Evolutionary conservation across 176 grass and related monocot species (phyloP).

Genomic region (Typha latifolia): DNA sequence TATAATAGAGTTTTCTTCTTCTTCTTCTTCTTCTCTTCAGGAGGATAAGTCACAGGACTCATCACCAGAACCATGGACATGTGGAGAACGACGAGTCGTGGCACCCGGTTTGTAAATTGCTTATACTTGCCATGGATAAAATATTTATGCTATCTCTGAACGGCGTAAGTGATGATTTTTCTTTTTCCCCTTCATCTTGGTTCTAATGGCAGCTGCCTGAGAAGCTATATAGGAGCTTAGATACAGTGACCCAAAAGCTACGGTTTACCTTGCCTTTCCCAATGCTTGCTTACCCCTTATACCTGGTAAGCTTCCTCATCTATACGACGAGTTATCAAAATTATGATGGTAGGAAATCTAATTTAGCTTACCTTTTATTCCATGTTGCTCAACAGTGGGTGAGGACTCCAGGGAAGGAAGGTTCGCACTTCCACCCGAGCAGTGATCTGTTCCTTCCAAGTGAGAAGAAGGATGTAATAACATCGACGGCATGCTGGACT

Average conservation of each 20-base stretch:
- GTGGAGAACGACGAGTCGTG: conserved; percentile 92
- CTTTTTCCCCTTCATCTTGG: not conserved
- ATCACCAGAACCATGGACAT: conserved; percentile 88
- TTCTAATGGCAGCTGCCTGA: conserved; percentile 50
- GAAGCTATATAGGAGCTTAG: conserved; percentile 68
- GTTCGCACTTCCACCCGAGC: conserved; percentile 73
- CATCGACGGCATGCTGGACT: conserved; percentile 59
- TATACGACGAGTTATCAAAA: too few relatives aligned
- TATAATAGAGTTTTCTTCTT: not conserved
- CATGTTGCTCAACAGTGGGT: conserved; percentile 24
- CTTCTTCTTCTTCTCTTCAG: conserved; percentile 16
- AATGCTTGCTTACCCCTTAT: conserved; percentile 82
- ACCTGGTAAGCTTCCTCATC: conserved; percentile 42
- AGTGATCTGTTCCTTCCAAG: conserved; percentile 63
- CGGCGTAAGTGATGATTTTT: not conserved
- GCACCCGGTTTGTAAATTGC: conserved; percentile 52
- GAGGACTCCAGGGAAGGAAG: conserved; percentile 67
- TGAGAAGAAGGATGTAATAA: conserved; percentile 76
- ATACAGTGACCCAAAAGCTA: conserved; percentile 39
- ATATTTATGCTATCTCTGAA: not conserved
- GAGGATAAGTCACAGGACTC: conserved; percentile 94
- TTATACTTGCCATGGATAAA: not conserved
- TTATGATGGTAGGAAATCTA: too few relatives aligned
- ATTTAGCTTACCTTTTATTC: conserved; percentile 6
- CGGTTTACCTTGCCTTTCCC: conserved; percentile 76